Evolutionary conservation across 768 basidiomycete genomes (phyloP), one percentile per base, ranked within the genome.

Genomic region (Macrocybe gigantea): DNA sequence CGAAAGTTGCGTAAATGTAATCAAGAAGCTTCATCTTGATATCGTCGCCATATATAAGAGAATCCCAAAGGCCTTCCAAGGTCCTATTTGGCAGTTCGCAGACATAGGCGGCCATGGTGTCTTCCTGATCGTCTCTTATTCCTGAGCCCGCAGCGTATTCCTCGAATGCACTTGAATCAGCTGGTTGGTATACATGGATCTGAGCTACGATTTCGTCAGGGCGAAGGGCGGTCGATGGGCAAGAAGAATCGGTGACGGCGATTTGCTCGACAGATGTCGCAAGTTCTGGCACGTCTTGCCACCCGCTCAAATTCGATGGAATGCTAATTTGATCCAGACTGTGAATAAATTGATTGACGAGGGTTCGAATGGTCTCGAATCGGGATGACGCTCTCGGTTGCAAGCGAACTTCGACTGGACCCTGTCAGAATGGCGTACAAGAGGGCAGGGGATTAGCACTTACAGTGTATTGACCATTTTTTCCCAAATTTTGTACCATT

Each of bases 41-140:
- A 61, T 87, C 76, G 51, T 79, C 78, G 33, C 71, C 73, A 64
- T 95, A 99, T 60, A 98, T 86, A 55, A 99, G 64, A 41, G 85
- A 88, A 44, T 86, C 87, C 96, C 96, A 98, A 11, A 98, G 68
- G 1, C 95, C 93, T 50, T 98, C 95, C 75, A 89, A 85, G 36
- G 73, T 77, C 52, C 73, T 64, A 52, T 85, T 87, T 1, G 96
- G 96, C 40, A 99, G 75, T 47, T 94, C 88, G 61, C 88, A 88
- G 13, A 97, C 85, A 49, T 79, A 88, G 1, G 94, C 96, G 8
- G 95, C 91, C 71, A 86, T 86, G 0, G 91, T 82, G 44, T 83
- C 81, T 50, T 85, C 82, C 38, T 83, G 88, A 14, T 87, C 87
- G 30, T 75, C 75, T 43, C 71, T 65, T 59, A 69, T 47, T 58